Base-by-base conservation (phyloP, 1,284 basidiomycete species). In the Amylostereum chailletii region DNA sequence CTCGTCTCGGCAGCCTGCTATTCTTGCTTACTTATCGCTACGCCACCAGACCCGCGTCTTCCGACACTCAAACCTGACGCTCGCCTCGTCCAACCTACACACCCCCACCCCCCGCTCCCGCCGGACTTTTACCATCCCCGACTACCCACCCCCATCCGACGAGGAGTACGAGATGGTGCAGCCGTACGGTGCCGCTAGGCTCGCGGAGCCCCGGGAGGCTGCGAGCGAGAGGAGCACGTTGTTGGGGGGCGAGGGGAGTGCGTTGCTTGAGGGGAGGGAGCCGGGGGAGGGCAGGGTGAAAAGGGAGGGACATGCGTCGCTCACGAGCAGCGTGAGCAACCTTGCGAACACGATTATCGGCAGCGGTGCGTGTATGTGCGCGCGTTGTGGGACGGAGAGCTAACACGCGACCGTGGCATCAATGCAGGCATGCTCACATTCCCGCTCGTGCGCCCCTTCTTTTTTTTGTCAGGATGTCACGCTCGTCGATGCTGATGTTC, bases 281-380 rank as follows among this genome's bases (percentile, higher is more conserved):
- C 68, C 88, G 26, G 76, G 77, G 68, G 68, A 46, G 58, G 68
- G 9, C 55, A 58, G 5, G 46, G 47, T 52, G 19, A 63, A 72
- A 57, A 57, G 57, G 42, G 82, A 86, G 38, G 86, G 86, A 0
- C 77, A 80, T 64, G 87, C 84, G 30, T 77, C 68, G 42, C 64
- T 90, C 33, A 57, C 71, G 29, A 86, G 86, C 55, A 81, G 77
- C 51, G 73, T 86, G 46, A 81, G 85, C 55, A 94, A 94, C 60
- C 69, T 93, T 48, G 72, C 81, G 42, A 91, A 94, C 60, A 94
- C 91, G 0, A 91, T 93, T 58, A 86, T 94, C 60, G 90, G 91
- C 10, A 91, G 87, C 51, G 91, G 90, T 80, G 66, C 62, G 75
- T 34, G 5, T 40, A 8, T 44, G 33, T 27, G 19, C 19, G 19